A percentile compares a stretch with the other conserved stretches of the same genome.
phyloP scores from a whole-genome alignment of 192 early-diverging fungal species.

The Podila minutissima region DNA sequence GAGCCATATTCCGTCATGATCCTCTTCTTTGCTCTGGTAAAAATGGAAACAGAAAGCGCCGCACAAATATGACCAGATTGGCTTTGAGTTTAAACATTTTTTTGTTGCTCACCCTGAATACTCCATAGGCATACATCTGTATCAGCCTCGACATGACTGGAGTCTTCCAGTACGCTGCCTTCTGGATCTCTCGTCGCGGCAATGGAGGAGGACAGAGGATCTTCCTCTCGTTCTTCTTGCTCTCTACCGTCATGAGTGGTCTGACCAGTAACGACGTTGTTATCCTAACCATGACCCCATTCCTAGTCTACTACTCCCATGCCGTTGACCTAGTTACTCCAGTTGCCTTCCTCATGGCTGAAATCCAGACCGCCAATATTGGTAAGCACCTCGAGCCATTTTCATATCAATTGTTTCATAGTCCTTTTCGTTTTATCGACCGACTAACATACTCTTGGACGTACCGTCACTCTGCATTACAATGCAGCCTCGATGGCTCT shows the following conservation, averaged over 20 bases:
- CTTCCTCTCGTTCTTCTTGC: conserved; percentile 74
- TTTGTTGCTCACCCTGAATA: not conserved
- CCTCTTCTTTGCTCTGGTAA: conserved; percentile 79
- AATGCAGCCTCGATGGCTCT: conserved; percentile 77
- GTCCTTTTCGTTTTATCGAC: not conserved
- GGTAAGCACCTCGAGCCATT: conserved; percentile 38
- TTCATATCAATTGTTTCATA: too few species aligned
- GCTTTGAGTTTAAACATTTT: not conserved
- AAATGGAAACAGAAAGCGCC: not conserved
- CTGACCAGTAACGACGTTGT: conserved; percentile 89
- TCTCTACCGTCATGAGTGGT: conserved; percentile 77
- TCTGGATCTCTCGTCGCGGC: conserved; percentile 75
- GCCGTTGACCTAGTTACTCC: conserved; percentile 66
- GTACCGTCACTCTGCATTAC: not conserved
- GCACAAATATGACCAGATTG: too few species aligned
- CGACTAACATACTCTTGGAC: too few species aligned
- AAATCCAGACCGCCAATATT: conserved; percentile 81
- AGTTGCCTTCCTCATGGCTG: conserved; percentile 77
- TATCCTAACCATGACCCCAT: conserved; percentile 82
- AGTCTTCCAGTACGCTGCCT: conserved; percentile 78
- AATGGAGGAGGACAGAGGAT: conserved; percentile 65
- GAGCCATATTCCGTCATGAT: conserved; percentile 86
- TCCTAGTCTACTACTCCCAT: conserved; percentile 79
- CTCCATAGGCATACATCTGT: conserved; percentile 77
- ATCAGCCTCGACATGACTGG: conserved; percentile 87